Base-by-base conservation (phyloP, 495 filamentous ascomycete genomes). In the Pseudevernia furfuracea region DNA sequence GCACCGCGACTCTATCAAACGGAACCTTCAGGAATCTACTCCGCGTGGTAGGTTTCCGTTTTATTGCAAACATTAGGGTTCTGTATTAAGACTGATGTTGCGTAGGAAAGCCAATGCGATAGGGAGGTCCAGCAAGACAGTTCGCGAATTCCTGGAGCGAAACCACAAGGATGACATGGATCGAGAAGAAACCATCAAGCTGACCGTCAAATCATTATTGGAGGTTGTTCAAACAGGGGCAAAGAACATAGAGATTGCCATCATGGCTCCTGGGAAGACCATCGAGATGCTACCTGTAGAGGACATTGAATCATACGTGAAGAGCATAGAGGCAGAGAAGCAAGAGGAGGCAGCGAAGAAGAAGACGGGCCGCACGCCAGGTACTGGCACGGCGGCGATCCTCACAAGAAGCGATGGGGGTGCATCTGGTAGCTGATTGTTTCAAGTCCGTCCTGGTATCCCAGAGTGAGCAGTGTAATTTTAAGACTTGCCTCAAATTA, bases 201-300 rank as follows among this genome's bases (percentile, higher is more conserved):
- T 98, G 69, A 91, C 94, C 23, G 92, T 97, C 80, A 97, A 97
- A 82, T 97, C 93, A 52, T 82, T 98, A 67, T 79, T 98, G 68
- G 94, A 98, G 79, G 94, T 98, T 59, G 94, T 98, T 64, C 94
- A 98, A 74, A 98, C 94, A 19, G 94, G 94, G 58, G 95, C 94
- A 36, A 98, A 98, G 85, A 98, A 98, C 76, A 98, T 98, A 71
- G 94, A 98, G 79, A 96, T 98, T 69, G 94, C 94, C 38, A 88
- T 98, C 74, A 97, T 98, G 94, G 88, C 91, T 34, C 90, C 94
- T n/a, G 93, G 90, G 56, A 89, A 94, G 80, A 71, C 80, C 19
- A 81, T 98, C 62, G 95, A 97, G 83, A 93, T 97, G 90, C 82
- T 98, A 67, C 89, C 90, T 12, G 86, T 92, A 56, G 95, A 97